Conservation (phyloP, 495 filamentous ascomycete species). For the Rusavskia elegans region DNA sequence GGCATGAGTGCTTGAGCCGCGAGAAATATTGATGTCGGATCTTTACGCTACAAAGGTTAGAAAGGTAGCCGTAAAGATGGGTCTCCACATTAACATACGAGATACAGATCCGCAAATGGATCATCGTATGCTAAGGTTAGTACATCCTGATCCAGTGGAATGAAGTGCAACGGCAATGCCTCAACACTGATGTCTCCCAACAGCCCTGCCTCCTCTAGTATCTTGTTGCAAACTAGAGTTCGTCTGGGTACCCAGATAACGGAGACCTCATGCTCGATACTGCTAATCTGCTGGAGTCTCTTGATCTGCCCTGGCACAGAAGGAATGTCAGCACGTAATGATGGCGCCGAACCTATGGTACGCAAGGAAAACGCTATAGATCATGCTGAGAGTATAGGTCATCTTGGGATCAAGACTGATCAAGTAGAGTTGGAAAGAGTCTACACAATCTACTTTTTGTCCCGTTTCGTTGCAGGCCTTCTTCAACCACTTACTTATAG, state of each 20-base stretch:
- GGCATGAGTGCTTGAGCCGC: slow-evolving; percentile 89
- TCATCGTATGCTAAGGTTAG: slow-evolving; percentile 81
- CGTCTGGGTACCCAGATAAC: slow-evolving; percentile 88
- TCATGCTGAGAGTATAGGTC: slow-evolving; percentile 16
- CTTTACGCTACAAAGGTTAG: slow-evolving; percentile 48
- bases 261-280: slow-evolving; percentile 83
- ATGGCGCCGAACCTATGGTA: slow-evolving; percentile 28
- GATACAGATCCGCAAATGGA: slow-evolving; percentile 72
- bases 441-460: slow-evolving; percentile 47
- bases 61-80: background rate
- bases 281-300: slow-evolving; percentile 66
- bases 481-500: background rate
- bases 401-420: slow-evolving; percentile 55
- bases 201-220: slow-evolving; percentile 85
- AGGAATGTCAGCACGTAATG: slow-evolving; percentile 39
- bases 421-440: slow-evolving; percentile 38
- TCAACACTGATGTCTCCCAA: slow-evolving; percentile 80
- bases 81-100: slow-evolving; percentile 31
- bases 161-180: slow-evolving; percentile 75
- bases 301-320: slow-evolving; percentile 66
- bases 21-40: slow-evolving; percentile 76
- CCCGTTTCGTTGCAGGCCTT: slow-evolving; percentile 23
- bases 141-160: slow-evolving; percentile 81
- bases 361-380: slow-evolving; percentile 26
- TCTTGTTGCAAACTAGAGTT: slow-evolving; percentile 77